Conservation (phyloP, 1,284 basidiomycete species). For the Earliella scabrosa region DNA sequence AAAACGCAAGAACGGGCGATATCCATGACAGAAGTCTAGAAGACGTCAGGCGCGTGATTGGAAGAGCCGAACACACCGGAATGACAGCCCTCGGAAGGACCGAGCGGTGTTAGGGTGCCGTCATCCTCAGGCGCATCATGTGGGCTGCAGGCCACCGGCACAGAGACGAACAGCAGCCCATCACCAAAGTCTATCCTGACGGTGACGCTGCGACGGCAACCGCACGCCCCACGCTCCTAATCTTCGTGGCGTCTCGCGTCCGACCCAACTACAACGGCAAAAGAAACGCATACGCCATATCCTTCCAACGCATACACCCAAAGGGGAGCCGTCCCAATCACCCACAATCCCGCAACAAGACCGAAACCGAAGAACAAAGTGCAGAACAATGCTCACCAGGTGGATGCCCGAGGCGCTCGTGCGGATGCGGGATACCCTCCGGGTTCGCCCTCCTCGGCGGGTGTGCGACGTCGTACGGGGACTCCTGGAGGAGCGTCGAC, state of each 20-base stretch:
- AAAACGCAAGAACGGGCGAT: not conserved
- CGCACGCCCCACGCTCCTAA: no score
- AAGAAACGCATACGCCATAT: no score
- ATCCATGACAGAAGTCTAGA: constrained; percentile 13
- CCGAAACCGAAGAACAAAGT: constrained; percentile 7
- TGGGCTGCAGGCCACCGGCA: not conserved
- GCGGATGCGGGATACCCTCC: constrained; percentile 24
- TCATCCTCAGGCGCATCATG: not conserved
- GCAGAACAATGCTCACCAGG: constrained; percentile 24
- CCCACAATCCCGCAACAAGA: constrained; percentile 4
- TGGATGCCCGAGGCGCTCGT: constrained; percentile 27
- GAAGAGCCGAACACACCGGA: constrained; percentile 6
- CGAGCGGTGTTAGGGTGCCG: not conserved
- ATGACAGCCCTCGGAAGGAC: not conserved
- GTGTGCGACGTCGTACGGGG: constrained; percentile 28
- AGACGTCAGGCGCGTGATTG: constrained; percentile 15
- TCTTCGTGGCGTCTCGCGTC: no score
- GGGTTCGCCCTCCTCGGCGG: constrained; percentile 21
- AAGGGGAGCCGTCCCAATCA: not conserved
- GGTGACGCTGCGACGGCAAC: no score
- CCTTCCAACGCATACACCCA: not conserved
- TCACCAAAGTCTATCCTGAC: no score
- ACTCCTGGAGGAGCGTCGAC: constrained; percentile 23
- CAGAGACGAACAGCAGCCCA: not conserved
- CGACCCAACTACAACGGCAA: no score